Base-by-base conservation (phyloP, 2,329 filamentous ascomycete species). In the Nemania sp. region DNA sequence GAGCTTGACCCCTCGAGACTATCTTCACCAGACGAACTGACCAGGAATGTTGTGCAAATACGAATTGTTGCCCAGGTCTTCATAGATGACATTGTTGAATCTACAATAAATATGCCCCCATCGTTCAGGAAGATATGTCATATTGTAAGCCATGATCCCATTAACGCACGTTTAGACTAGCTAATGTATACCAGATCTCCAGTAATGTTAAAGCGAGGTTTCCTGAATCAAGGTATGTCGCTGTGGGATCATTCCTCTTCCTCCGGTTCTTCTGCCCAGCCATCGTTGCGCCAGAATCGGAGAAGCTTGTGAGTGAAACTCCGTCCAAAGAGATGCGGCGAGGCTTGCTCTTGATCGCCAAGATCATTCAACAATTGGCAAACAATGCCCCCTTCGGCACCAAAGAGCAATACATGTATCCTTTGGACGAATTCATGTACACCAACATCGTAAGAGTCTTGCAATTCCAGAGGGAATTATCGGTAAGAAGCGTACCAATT, bases 341-440 rank as follows among this genome's bases (percentile, higher is more conserved):
- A 49, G 85, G 86, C 3, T 74, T 89, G 5, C 75, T 89, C 24
- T 76, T 89, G 26, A 88, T 89, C 60, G 85, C 86, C 44, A 89
- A 89, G 65, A 81, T 89, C 53, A 81, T 89, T 19, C 86, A 89
- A 62, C 88, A 88, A 63, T 73, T 89, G 30, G 86, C 86, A 30
- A 89, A 89, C 63, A 89, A 89, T 53, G 85, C 88, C 23, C 74
- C 88, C 1, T 89, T 89, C 61, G 86, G 86, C 3, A 83, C 84
- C 28, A 89, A 89, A 68, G 86, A 89, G 65, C 82, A 84, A 3
- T 89, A 87, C 64, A 89, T 89, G 86, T 86, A 83, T 57, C 83
- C 86, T 1, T 71, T 89, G 19, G 88, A 89, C 64, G 80, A 86
- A 53, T 89, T 89, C 56, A 70, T 89, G 19, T 83, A 84, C 0